A percentile compares a stretch with the other conserved stretches of the same genome.
Conservation (phyloP, 2,329 filamentous ascomycete genomes). For the Lithohypha guttulata region DNA sequence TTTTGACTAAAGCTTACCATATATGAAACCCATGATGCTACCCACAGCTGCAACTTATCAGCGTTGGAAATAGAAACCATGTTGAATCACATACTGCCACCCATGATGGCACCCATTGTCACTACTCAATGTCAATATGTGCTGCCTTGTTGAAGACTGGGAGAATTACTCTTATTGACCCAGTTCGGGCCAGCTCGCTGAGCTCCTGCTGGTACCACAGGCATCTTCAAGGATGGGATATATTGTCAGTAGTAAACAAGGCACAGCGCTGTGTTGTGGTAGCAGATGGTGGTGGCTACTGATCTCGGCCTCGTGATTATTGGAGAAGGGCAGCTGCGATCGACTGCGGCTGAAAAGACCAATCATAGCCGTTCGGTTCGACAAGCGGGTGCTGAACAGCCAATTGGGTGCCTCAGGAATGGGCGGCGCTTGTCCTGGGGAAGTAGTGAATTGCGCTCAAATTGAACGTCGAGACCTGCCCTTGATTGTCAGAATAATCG, state of each 20-base stretch:
- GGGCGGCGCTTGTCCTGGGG: conserved; percentile 8
- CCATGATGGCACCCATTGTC: conserved; percentile 99
- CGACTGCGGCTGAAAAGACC: too few species aligned
- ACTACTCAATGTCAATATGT: conserved; percentile 44
- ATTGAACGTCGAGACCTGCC: conserved; percentile 7
- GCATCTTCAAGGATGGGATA: too few species aligned
- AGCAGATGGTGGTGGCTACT: neutral
- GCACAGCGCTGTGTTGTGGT: conserved; percentile 1
- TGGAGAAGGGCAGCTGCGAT: conserved; percentile 2
- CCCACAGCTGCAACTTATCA: conserved; percentile 61
- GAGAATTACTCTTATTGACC: conserved; percentile 56
- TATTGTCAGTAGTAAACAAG: too few species aligned
- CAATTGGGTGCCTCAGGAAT: conserved; percentile 7
- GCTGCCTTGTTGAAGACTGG: conserved; percentile 12
- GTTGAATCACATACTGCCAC: conserved; percentile 63
- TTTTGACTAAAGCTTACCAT: conserved; percentile 49
- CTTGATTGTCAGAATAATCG: conserved; percentile 3
- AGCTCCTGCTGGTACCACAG: conserved; percentile 23
- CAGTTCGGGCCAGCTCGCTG: conserved; percentile 49
- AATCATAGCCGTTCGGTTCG: too few species aligned
- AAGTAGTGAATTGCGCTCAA: conserved; percentile 8
- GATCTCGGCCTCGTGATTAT: neutral
- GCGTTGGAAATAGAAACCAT: conserved; percentile 5
- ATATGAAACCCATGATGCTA: conserved; percentile 94
- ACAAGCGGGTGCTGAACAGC: neutral